Evolutionary conservation across 2,329 filamentous ascomycete genomes (phyloP).

Genomic region (Neonectria neomacrospora): DNA sequence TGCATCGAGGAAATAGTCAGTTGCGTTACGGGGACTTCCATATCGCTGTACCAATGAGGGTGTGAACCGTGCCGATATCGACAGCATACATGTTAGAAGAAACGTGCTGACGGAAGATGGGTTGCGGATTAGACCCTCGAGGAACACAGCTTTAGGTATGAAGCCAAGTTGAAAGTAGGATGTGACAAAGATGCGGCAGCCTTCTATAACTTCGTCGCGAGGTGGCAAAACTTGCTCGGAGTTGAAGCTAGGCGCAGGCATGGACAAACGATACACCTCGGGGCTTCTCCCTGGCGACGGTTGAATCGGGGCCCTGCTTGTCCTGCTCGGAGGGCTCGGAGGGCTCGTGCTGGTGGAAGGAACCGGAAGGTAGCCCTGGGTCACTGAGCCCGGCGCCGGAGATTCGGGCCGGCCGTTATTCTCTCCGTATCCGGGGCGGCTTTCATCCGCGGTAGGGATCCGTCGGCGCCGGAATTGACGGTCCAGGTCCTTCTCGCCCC

Average conservation of each 20-base stretch:
- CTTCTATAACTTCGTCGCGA: constrained; percentile 44
- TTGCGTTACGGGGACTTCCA: constrained; percentile 38
- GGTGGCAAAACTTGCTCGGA: constrained; percentile 35
- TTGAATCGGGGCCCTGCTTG: background rate
- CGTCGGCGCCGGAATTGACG: constrained; percentile 34
- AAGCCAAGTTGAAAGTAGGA: constrained; percentile 50
- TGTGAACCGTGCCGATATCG: constrained; percentile 48
- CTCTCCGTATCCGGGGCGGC: background rate
- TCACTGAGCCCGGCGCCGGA: background rate
- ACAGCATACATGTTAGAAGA: constrained; percentile 45
- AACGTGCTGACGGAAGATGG: constrained; percentile 42
- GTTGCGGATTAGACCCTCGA: constrained; percentile 41
- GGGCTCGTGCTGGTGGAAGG: background rate
- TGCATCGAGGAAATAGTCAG: constrained; percentile 44
- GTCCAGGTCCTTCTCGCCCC: constrained; percentile 37
- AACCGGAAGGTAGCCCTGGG: background rate
- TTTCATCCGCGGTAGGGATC: background rate
- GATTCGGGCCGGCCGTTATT: background rate
- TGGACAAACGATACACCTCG: background rate
- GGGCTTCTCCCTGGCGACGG: background rate
- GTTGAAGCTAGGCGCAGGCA: constrained; percentile 10
- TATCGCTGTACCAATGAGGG: constrained; percentile 43
- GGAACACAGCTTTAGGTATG: constrained; percentile 47
- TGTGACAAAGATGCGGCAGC: constrained; percentile 43
- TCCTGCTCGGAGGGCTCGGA: background rate